Percentiles rank a stretch among this genome's conserved stretches.
Evolutionary conservation across 1,139 yeast species (phyloP).

Genomic region (Diutina scorzettiae): DNA sequence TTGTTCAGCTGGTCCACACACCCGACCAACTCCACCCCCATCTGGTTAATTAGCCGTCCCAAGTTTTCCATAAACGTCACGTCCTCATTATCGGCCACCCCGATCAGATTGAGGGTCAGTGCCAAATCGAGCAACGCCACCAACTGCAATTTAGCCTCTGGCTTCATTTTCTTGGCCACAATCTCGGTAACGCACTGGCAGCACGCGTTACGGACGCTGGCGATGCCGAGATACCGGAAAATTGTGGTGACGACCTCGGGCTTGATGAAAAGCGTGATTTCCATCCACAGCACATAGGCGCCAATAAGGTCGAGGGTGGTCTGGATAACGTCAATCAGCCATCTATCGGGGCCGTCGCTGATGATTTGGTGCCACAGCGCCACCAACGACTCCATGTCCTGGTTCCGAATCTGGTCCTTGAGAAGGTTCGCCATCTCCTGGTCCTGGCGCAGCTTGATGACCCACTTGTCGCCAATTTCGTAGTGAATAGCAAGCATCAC

Average conservation of each 20-base stretch:
- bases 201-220: conserved; percentile 28
- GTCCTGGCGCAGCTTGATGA: conserved; percentile 49
- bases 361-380: conserved; percentile 59
- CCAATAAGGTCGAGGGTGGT: conserved; percentile 64
- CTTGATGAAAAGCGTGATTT: conserved; percentile 65
- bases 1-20: conserved; percentile 43
- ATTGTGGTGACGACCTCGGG: conserved; percentile 52
- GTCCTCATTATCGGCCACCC: conserved; percentile 19
- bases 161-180: conserved; percentile 83
- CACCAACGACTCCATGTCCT: conserved; percentile 62
- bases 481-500: conserved; percentile 67
- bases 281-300: conserved; percentile 90
- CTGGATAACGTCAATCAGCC: conserved; percentile 37
- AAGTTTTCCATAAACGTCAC: conserved; percentile 67
- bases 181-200: conserved; percentile 72
- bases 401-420: conserved; percentile 71
- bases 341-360: conserved; percentile 13
- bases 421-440: conserved; percentile 58
- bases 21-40: conserved; percentile 63
- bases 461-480: conserved; percentile 88
- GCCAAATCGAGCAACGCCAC: conserved; percentile 55
- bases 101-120: conserved; percentile 31
- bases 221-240: conserved; percentile 42
- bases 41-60: conserved; percentile 62
- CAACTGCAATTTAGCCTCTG: conserved; percentile 72